Evolutionary conservation across 495 filamentous ascomycete genomes (phyloP), one percentile per base, ranked within the genome.

Genomic region (Xylaria curta): DNA sequence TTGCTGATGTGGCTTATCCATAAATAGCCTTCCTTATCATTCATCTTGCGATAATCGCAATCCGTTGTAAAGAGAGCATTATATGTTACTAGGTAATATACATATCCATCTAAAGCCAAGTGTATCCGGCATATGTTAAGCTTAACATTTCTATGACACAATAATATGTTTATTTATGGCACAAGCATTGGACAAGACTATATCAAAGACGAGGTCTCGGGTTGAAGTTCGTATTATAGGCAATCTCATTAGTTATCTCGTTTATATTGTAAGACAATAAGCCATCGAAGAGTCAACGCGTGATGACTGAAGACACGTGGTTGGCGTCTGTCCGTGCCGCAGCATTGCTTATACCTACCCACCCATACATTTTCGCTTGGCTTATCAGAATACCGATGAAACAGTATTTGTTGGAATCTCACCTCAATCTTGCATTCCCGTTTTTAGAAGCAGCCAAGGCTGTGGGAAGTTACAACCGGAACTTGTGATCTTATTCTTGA

Each of bases 251-350:
- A 53, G n/a, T 2, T 42, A 12, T 38, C 64, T 47, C 24, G 28
- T 42, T 64, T 26, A 46, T 26, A 46, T 47, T 31, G 46, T 56
- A 53, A 67, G 46, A 53, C 64, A 40, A 26, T 44, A 10, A 5
- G 38, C 2, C 38, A 44, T 63, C 24, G 26, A 49, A 40, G n/a
- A 67, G 40, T 54, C 24, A 17, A 54, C 40, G 12, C 38, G 12
- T 46, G 31, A 38, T 47, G 31, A 33, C 53, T 31, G 17, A 61
- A 61, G 56, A 36, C 68, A 70, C 68, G 68, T 70, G 68, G 68
- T 70, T 44, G 51, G 66, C 66, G 54, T 56, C 28, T 38, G 54
- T 51, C 59, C n/a, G 68, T 64, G 68, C 68, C 68, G 36, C 59
- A 62, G 26, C 24, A 44, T 58, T 69, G 54, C 66, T 69, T 33